Conservation (phyloP, 495 filamentous ascomycete species). For the Schizothecium vesticola region DNA sequence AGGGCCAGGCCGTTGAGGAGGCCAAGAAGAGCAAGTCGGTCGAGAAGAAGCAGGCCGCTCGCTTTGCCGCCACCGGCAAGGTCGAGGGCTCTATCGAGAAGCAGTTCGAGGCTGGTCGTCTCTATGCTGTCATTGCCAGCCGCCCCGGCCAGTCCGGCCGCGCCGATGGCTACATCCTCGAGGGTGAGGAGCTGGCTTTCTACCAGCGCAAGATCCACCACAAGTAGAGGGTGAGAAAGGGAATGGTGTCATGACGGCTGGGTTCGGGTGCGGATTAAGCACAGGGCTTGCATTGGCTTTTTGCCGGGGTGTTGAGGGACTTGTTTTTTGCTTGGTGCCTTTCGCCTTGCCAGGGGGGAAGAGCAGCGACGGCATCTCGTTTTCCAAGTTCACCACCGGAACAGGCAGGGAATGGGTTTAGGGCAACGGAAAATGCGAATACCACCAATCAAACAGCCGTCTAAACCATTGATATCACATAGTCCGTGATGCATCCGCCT, state of each 20-base stretch:
- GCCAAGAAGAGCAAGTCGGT: conserved; percentile 86
- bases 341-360: neutral
- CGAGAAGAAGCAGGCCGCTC: conserved; percentile 89
- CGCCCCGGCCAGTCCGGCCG: conserved; percentile 95
- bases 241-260: conserved; percentile 12
- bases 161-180: conserved; percentile 93
- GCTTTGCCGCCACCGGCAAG: conserved; percentile 78
- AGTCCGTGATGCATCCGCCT: neutral
- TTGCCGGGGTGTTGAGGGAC: conserved; percentile 29
- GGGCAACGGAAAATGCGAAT: conserved; percentile 31
- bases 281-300: conserved; percentile 27
- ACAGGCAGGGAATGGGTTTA: conserved; percentile 29
- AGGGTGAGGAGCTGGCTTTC: conserved; percentile 99
- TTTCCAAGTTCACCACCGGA: conserved; percentile 28
- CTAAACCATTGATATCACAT: conserved; percentile 13
- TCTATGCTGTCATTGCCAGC: conserved; percentile 86
- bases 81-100: conserved; percentile 87
- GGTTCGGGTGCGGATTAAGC: conserved; percentile 14
- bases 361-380: conserved; percentile 15
- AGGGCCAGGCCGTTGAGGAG: conserved; percentile 57
- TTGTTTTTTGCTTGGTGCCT: conserved; percentile 19
- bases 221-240: conserved; percentile 63
- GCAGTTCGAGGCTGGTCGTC: conserved; percentile 97
- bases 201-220: conserved; percentile 96
- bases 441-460: conserved; percentile 23